Evolutionary conservation across 148 eudicot genomes (phyloP), one percentile per base, ranked within the genome.

Genomic region (Gaultheria prostrata): DNA sequence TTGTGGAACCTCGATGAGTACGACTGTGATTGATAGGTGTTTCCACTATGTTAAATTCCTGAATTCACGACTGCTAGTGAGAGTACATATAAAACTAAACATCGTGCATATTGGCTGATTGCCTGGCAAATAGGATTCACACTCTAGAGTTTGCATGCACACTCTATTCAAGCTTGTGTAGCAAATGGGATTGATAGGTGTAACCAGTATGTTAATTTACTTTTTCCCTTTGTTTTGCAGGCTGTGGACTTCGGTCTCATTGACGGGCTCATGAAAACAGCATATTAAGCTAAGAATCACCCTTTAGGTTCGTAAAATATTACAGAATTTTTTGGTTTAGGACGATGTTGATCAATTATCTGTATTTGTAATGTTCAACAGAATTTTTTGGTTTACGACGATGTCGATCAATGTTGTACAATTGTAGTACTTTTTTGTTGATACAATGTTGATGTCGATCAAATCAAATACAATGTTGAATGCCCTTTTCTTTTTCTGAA

Each of bases 191-290:
- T 35, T 32, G 15, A 17, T 63, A 30, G 43, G 20, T 59, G 35
- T 17, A 5, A 32, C 8, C 18, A 33, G 21, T 78, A 77, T 4
- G n/a, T 53, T 28, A 30, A 43, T 74, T n/a, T 2, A 21, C 28
- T 12, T 39, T 20, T 80, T 28, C 54, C 17, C 48, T 43, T 61
- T 76, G 12, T 69, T 83, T 82, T 88, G 92, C 90, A 94, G 98
- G 97, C 98, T 18, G 89, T 93, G 91, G 98, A 94, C 59, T 93
- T 95, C 78, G 98, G 98, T 54, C 95, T 95, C 26, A 88, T 94
- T 82, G 98, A 95, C 61, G 98, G 95, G 39, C 81, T 93, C 28
- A 80, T 94, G 82, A 98, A 92, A 89, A 95, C 98, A n/a, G 96
- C 93, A 78, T 91, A 88, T 86, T 93, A 83, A 87, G 67, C 50